Percentiles rank a stretch among this genome's conserved stretches.
Evolutionary conservation across 169 alveolate genomes (phyloP).

Genomic region (Eimeria maxima): DNA sequence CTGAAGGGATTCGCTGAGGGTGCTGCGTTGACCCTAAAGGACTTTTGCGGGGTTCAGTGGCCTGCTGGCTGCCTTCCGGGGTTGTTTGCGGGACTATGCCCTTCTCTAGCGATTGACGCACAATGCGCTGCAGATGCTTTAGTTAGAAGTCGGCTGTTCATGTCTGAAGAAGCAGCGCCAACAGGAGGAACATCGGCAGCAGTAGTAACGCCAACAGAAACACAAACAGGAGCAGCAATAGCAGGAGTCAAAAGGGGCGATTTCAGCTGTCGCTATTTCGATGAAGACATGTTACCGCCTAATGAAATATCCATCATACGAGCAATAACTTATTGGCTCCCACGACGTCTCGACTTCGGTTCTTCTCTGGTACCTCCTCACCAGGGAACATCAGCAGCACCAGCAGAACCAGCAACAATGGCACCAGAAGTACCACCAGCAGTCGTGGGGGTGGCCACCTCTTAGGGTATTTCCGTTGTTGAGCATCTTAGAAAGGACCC

Average conservation of each 20-base stretch:
- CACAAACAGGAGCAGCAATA: neutral
- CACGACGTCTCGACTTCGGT: constrained; percentile 36
- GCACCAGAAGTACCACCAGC: neutral
- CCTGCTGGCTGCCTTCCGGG: neutral
- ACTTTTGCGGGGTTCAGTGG: constrained; percentile 29
- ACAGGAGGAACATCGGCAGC: neutral
- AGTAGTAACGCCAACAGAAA: neutral
- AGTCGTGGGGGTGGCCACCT: neutral
- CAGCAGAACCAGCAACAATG: neutral
- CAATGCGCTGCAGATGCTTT: neutral
- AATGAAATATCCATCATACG: neutral
- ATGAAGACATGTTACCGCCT: neutral
- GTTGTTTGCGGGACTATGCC: neutral
- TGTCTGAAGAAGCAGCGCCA: neutral
- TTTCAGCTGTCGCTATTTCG: neutral
- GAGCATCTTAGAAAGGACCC: neutral
- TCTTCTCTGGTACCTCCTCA: neutral
- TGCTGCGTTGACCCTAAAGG: constrained; percentile 45
- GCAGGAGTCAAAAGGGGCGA: neutral
- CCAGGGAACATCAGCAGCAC: neutral
- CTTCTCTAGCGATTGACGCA: neutral
- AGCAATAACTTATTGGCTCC: neutral
- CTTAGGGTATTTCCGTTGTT: neutral
- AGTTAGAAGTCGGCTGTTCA: neutral
- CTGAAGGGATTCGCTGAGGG: constrained; percentile 55